Evolutionary conservation across 257 asterid species (phyloP).

Genomic region (Solanum ossicruentum): DNA sequence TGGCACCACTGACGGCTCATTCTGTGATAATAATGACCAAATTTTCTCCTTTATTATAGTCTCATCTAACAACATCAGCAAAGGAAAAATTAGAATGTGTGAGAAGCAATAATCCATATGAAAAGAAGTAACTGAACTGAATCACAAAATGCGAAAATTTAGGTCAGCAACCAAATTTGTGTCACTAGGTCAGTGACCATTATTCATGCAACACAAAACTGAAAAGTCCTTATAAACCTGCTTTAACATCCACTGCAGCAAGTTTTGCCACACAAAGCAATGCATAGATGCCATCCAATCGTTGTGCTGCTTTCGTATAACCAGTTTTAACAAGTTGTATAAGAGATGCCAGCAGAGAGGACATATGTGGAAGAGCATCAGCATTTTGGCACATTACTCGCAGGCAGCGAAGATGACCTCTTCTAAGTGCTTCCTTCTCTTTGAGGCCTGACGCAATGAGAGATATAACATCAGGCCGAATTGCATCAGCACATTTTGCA

Average conservation of each 20-base stretch:
- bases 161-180: not conserved
- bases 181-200: not conserved
- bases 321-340: slow-evolving; percentile 92
- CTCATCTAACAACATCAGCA: slow-evolving; percentile 48
- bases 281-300: slow-evolving; percentile 92
- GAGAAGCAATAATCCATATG: not conserved
- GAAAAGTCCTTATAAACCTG: slow-evolving; percentile 42
- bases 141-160: not conserved
- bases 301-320: slow-evolving; percentile 81
- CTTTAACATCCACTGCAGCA: slow-evolving; percentile 80
- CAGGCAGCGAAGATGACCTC: slow-evolving; percentile 85
- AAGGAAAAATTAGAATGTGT: slow-evolving; percentile 15
- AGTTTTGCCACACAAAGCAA: slow-evolving; percentile 62
- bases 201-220: not conserved
- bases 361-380: slow-evolving; percentile 67
- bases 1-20: slow-evolving; percentile 83
- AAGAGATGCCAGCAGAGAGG: slow-evolving; percentile 69
- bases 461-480: slow-evolving; percentile 39
- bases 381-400: slow-evolving; percentile 50
- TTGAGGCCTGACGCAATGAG: slow-evolving; percentile 70
- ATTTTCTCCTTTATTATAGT: slow-evolving; percentile 74
- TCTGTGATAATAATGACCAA: slow-evolving; percentile 81
- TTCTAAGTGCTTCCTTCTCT: slow-evolving; percentile 86
- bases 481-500: slow-evolving; percentile 55
- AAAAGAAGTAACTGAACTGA: not conserved